Conservation (phyloP, 78 protist species). For the Dictyostelium brefeldianum region DNA sequence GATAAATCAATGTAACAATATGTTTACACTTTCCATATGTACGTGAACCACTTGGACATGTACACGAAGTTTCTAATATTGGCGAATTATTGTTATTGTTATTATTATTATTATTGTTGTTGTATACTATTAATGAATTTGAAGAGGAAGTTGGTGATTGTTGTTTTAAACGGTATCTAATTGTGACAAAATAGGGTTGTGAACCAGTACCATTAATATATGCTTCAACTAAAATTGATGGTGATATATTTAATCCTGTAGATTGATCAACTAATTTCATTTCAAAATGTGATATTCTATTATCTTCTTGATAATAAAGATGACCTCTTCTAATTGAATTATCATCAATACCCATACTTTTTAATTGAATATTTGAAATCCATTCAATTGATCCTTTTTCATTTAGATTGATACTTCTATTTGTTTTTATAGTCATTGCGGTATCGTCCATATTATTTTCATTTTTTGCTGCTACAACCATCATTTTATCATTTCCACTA, state of each 20-base stretch:
- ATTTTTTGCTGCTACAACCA: background rate
- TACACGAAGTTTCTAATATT: constrained; percentile 30
- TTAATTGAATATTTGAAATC: background rate
- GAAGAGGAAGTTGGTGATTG: background rate
- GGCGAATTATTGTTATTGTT: constrained; percentile 5
- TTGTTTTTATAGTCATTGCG: background rate
- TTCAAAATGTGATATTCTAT: constrained; percentile 16
- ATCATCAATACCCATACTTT: constrained; percentile 38
- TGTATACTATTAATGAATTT: background rate
- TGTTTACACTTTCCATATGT: constrained; percentile 76
- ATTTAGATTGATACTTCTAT: background rate
- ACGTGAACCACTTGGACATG: constrained; percentile 25
- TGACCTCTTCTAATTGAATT: constrained; percentile 28
- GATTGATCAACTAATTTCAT: background rate
- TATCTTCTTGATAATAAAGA: constrained; percentile 19
- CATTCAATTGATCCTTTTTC: background rate
- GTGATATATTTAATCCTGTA: background rate
- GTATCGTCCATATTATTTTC: background rate
- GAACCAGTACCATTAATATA: constrained; percentile 35
- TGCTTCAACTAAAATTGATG: constrained; percentile 5
- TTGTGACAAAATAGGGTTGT: constrained; percentile 17
- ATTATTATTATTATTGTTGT: background rate
- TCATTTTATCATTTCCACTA: no score
- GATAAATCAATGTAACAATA: constrained; percentile 20
- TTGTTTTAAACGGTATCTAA: constrained; percentile 6